Evolutionary conservation across 352 stramenopile species (phyloP).

Genomic region (Pythium guiyangense): DNA sequence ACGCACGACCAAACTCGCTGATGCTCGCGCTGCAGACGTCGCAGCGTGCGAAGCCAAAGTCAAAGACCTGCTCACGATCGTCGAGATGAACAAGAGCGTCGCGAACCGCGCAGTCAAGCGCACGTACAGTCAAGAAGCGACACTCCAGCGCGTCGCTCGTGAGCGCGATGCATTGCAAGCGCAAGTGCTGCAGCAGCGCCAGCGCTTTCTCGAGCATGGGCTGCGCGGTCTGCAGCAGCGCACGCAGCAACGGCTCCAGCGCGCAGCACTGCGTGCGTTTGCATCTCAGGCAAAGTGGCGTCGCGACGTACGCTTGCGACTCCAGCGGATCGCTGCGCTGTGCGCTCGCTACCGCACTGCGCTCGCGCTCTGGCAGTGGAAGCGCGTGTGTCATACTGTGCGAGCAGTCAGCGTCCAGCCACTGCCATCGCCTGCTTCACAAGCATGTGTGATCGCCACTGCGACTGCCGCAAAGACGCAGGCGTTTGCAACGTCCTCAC

Average conservation of each 20-base stretch:
- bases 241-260: slow-evolving; percentile 11
- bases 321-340: background rate
- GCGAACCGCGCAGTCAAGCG: slow-evolving; percentile 38
- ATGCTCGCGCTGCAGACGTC: slow-evolving; percentile 26
- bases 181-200: slow-evolving; percentile 17
- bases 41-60: slow-evolving; percentile 38
- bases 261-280: slow-evolving; percentile 19
- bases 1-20: slow-evolving; percentile 28
- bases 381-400: background rate
- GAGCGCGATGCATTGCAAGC: slow-evolving; percentile 24
- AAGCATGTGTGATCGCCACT: background rate
- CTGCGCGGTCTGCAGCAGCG: slow-evolving; percentile 21
- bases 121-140: slow-evolving; percentile 25
- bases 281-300: background rate
- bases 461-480: slow-evolving; percentile 6
- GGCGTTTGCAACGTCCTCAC: background rate
- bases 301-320: background rate
- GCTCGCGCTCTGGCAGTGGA: slow-evolving; percentile 2
- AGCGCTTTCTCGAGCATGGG: slow-evolving; percentile 16
- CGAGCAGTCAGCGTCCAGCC: background rate
- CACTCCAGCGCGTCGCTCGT: slow-evolving; percentile 20
- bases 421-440: background rate
- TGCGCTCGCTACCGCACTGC: background rate
- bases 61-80: slow-evolving; percentile 61
- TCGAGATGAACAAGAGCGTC: slow-evolving; percentile 59